Evolutionary conservation across 495 filamentous ascomycete species (phyloP).

Genomic region (Clohesyomyces aquaticus): DNA sequence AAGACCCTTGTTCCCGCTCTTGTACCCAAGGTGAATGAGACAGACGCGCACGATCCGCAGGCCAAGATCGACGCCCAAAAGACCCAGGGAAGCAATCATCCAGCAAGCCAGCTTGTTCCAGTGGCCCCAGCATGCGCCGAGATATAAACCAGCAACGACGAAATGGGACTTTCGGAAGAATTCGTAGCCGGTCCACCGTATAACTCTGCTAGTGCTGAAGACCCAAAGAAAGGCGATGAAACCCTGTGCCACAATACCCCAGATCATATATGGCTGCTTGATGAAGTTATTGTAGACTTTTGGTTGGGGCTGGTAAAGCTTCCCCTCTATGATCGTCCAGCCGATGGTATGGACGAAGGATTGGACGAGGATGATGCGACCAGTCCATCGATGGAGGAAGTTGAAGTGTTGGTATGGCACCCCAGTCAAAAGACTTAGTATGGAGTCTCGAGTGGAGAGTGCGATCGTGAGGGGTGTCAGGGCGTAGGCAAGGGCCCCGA

Average conservation of each 20-base stretch:
- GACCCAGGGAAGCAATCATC: constrained; percentile 63
- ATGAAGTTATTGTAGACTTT: constrained; percentile 56
- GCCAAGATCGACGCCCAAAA: constrained; percentile 58
- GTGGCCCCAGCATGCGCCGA: constrained; percentile 70
- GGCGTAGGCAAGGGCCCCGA: constrained; percentile 68
- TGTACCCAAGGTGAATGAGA: constrained; percentile 54
- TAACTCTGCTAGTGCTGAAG: constrained; percentile 58
- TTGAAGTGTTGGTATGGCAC: constrained; percentile 70
- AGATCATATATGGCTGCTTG: constrained; percentile 62
- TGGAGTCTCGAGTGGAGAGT: constrained; percentile 61
- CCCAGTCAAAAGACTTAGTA: constrained; percentile 65
- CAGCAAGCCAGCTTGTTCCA: constrained; percentile 66
- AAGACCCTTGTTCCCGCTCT: constrained; percentile 28
- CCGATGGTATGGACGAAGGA: constrained; percentile 65
- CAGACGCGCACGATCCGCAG: constrained; percentile 55
- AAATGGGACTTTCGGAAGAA: constrained; percentile 68
- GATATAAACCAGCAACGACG: constrained; percentile 65
- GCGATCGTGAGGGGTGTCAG: constrained; percentile 66
- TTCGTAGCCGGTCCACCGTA: constrained; percentile 67
- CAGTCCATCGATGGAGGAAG: constrained; percentile 69
- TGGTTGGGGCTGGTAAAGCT: constrained; percentile 69
- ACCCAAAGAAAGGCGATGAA: constrained; percentile 60
- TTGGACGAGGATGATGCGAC: constrained; percentile 66
- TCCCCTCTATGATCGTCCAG: constrained; percentile 64
- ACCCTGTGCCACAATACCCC: constrained; percentile 67